Conservation (phyloP, 1,284 basidiomycete genomes). For the Cystobasidium pallidum region DNA sequence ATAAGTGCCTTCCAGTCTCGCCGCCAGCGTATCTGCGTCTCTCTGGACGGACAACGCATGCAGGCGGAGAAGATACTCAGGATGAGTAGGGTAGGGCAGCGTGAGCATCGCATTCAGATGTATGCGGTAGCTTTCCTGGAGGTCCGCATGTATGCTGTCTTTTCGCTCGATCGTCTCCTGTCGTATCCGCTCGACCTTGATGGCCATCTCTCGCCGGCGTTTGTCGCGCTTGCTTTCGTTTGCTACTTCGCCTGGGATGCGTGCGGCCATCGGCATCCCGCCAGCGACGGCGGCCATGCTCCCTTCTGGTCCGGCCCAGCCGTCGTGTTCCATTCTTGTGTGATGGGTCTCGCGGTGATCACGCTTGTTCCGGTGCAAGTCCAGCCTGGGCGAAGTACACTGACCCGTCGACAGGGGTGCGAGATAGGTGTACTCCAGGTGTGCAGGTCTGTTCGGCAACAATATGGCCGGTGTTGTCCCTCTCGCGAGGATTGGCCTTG, state of each 20-base stretch:
- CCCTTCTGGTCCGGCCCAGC: slow-evolving; percentile 26
- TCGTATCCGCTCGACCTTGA: slow-evolving; percentile 60
- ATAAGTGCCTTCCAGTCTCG: slow-evolving; percentile 57
- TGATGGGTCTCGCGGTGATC: background rate
- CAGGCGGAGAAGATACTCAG: slow-evolving; percentile 59
- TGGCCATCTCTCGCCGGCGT: slow-evolving; percentile 60
- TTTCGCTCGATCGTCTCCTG: slow-evolving; percentile 59
- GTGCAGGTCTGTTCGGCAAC: background rate
- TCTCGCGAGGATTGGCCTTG: too few species aligned
- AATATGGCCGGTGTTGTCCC: too few species aligned
- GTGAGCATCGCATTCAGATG: slow-evolving; percentile 50
- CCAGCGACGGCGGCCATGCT: slow-evolving; percentile 5
- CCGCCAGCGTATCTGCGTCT: slow-evolving; percentile 58
- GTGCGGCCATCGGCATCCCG: background rate
- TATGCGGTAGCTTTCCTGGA: slow-evolving; percentile 49
- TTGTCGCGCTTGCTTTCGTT: slow-evolving; percentile 59
- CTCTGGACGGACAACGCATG: slow-evolving; percentile 60
- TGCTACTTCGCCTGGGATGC: slow-evolving; percentile 12
- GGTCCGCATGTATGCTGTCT: slow-evolving; percentile 54
- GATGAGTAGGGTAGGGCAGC: slow-evolving; percentile 57
- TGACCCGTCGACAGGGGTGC: background rate
- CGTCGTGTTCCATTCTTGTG: slow-evolving; percentile 14
- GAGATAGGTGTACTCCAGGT: background rate
- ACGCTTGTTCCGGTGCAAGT: background rate
- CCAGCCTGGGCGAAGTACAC: background rate